Evolutionary conservation across 2,329 filamentous ascomycete genomes (phyloP), one percentile per base, ranked within the genome.

Genomic region (Myrmaecium sp.): DNA sequence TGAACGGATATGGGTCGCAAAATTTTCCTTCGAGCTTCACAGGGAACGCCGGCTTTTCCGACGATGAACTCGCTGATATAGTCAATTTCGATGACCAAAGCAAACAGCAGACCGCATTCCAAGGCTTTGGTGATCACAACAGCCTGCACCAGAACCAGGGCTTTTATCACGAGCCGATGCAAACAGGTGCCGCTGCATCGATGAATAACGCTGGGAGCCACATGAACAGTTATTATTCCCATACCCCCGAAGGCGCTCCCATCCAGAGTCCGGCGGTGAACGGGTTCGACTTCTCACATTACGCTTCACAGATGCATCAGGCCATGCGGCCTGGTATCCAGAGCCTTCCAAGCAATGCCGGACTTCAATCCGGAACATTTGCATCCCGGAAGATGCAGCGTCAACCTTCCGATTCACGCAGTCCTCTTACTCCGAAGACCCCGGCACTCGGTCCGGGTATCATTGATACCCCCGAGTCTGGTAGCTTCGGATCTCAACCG

Each of bases 221-320:
- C 31, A 72, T 82, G 44, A 76, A 78, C 36, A 50, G 53, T 43
- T 71, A 81, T 34, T 95, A 78, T 52, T 93, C 86, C 12, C 81
- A 80, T 48, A 93, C 84, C 2, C 84, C 86, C 3, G 86, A 95
- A 33, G 82, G 82, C 27, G 77, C 82, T 28, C 83, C 86, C 5
- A 86, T 93, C 33, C 80, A 91, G 44, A 94, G 83, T 42, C 86
- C 86, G 0, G 94, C 83, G 43, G 67, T 79, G 21, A 69, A 77
- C 28, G 60, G 57, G 39, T 89, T 84, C 58, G 76, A 74, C 52
- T 77, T 78, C 43, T 64, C 64, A 18, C 78, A 83, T 36, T 91
- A 82, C 31, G 58, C 59, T 42, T 73, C 77, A 41, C 66, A 71
- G 28, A 62, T 60, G 44, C n/a, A n/a, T n/a, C n/a, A n/a, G n/a